Base-by-base conservation (phyloP, 2,329 filamentous ascomycete species). In the Tolypocladium ophioglossoides region DNA sequence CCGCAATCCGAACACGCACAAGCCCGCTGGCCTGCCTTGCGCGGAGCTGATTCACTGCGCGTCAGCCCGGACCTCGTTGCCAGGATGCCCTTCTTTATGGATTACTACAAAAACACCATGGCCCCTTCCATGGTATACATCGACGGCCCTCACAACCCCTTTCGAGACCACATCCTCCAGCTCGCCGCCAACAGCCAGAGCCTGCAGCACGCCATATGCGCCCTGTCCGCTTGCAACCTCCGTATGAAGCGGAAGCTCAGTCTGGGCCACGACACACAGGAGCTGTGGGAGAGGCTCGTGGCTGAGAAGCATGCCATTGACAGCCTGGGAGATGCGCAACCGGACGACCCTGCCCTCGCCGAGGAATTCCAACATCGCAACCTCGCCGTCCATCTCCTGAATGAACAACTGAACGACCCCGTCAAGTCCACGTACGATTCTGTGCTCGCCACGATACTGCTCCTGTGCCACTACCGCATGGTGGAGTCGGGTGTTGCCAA, bases 51-150 rank as follows among this genome's bases (percentile, higher is more conserved):
- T 41, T 62, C 71, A 50, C 65, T 75, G 59, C 79, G 78, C 65
- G 72, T 81, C 74, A 77, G 76, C 78, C 66, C 80, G 66, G 73
- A 86, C 69, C 73, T 89, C 63, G 84, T 89, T 57, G 83, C 86
- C 55, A 87, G 90, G 65, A 86, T 95, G 74, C 86, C 87, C 60
- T 95, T 87, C 70, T 86, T 96, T 66, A 86, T 96, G 75, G 87
- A 95, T 67, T 96, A 96, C 71, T 96, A 95, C 71, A 86, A 91
- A 66, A 91, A 90, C 69, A 88, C 89, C 65, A 91, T 97, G 73
- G 94, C 91, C 61, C 89, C 89, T 6, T 89, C 90, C 56, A 88
- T 96, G 70, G 91, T 96, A 51, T 89, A 91, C 61, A 91, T 96
- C 68, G 92, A 97, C 67, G 85, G 85, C 12, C 86, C 88, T 1